Conservation (phyloP, 2,329 filamentous ascomycete species). For the Exophiala spinifera region DNA sequence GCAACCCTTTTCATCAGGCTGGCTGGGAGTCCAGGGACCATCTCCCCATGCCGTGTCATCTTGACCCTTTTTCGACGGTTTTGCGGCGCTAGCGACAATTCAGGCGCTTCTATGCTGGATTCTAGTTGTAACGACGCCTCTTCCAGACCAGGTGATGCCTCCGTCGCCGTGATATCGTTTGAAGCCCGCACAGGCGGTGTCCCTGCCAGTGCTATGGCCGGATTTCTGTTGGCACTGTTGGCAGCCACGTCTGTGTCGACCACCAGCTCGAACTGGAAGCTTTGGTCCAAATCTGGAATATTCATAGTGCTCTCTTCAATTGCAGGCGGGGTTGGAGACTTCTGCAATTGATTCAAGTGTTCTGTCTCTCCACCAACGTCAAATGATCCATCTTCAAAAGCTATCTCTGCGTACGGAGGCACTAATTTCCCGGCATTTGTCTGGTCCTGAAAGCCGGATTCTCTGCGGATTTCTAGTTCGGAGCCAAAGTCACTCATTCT, state of each 20-base stretch:
- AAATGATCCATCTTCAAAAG: conserved; percentile 37
- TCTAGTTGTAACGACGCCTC: not conserved
- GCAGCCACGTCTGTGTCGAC: conserved; percentile 32
- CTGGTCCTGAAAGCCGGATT: conserved; percentile 14
- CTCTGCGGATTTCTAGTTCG: conserved; percentile 35
- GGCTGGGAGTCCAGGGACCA: conserved; percentile 71
- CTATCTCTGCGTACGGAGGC: conserved; percentile 40
- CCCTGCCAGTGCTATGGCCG: conserved; percentile 20
- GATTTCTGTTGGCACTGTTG: conserved; percentile 32
- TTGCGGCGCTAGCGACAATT: conserved; percentile 11
- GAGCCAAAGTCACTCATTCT: conserved; percentile 52
- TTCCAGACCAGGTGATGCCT: not conserved
- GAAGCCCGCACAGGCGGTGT: not conserved
- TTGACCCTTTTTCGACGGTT: conserved; percentile 36
- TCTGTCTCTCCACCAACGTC: conserved; percentile 33
- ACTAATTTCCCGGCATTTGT: conserved; percentile 36
- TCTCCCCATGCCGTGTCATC: conserved; percentile 67
- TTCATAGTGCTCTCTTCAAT: conserved; percentile 29
- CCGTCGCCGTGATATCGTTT: not conserved
- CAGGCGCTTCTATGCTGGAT: conserved; percentile 27
- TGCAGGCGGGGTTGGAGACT: conserved; percentile 9
- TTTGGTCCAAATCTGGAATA: conserved; percentile 36
- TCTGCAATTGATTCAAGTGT: conserved; percentile 16
- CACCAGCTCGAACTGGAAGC: conserved; percentile 23
- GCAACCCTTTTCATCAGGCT: conserved; percentile 66